phyloP scores from a whole-genome alignment of 495 filamentous ascomycete genomes.

The Lentithecium fluviatile region DNA sequence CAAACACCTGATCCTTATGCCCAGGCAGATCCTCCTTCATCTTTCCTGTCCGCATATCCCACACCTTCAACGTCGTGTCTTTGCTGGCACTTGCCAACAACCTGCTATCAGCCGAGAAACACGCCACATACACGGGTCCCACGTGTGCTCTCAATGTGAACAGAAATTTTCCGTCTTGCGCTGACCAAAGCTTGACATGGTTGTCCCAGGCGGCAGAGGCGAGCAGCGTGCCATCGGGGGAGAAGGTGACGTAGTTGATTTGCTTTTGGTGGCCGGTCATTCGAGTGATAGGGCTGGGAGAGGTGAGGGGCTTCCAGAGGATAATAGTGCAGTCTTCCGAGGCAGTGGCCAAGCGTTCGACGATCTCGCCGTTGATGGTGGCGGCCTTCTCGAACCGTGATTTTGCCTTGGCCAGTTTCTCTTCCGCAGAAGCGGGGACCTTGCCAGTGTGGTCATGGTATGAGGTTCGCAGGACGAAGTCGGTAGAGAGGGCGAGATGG shows the following conservation, averaged over 20 bases:
- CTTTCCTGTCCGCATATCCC: constrained; percentile 84
- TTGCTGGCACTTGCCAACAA: constrained; percentile 81
- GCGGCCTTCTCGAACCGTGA: constrained; percentile 88
- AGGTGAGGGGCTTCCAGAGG: constrained; percentile 82
- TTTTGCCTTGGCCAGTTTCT: constrained; percentile 71
- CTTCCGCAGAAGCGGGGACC: constrained; percentile 65
- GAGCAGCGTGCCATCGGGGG: constrained; percentile 80
- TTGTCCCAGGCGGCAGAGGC: constrained; percentile 92
- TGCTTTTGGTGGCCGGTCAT: constrained; percentile 92
- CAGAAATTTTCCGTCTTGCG: constrained; percentile 73
- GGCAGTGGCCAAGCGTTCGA: constrained; percentile 85
- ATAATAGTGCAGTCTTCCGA: constrained; percentile 97
- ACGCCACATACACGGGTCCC: constrained; percentile 68
- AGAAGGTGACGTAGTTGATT: constrained; percentile 94
- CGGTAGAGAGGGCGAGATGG: constrained; percentile 90
- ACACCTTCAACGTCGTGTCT: constrained; percentile 93
- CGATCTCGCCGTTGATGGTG: constrained; percentile 70
- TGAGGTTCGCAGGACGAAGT: constrained; percentile 81
- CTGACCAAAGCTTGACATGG: constrained; percentile 83
- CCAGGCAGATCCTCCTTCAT: constrained; percentile 84
- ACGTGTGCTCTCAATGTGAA: constrained; percentile 89
- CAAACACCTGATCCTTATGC: constrained; percentile 92
- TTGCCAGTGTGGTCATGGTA: constrained; percentile 82
- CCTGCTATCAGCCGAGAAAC: constrained; percentile 85
- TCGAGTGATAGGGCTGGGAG: constrained; percentile 81